Percentiles rank a stretch among this genome's conserved stretches.
These are phyloP conservation scores for Acacia confusa DNA, from an alignment of 306 rosid genomes.

Conservation along the genomic window DNA sequence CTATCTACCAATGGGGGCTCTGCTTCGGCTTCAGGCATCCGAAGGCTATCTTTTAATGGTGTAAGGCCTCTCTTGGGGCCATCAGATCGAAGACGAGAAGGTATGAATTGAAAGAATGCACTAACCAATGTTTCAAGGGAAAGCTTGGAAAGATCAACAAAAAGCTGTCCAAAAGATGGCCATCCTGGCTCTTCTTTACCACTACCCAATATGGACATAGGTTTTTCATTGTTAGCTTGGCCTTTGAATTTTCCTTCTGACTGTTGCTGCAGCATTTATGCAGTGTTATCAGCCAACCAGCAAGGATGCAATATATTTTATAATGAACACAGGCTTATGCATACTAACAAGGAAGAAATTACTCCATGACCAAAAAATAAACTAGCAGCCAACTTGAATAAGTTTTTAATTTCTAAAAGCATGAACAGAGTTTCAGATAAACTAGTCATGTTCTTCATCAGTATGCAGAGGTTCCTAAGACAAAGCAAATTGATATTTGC, in stretches of 20 bases:
- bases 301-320: neutral
- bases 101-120: slow-evolving; percentile 50
- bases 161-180: slow-evolving; percentile 86
- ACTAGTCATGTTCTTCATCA: neutral
- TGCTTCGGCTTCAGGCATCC: slow-evolving; percentile 75
- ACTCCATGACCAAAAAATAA: neutral
- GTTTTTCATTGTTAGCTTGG: slow-evolving; percentile 48
- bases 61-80: slow-evolving; percentile 52
- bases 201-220: slow-evolving; percentile 42
- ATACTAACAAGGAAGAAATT: neutral
- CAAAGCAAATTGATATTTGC: slow-evolving; percentile 2
- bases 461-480: neutral
- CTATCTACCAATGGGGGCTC: slow-evolving; percentile 48
- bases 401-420: slow-evolving; percentile 7
- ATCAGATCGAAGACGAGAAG: slow-evolving; percentile 50
- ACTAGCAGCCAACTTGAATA: neutral
- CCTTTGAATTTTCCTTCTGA: slow-evolving; percentile 51
- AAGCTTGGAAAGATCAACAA: slow-evolving; percentile 71
- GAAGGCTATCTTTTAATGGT: slow-evolving; percentile 73
- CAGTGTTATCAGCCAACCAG: slow-evolving; percentile 32
- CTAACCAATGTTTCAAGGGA: slow-evolving; percentile 55
- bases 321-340: slow-evolving; percentile 5
- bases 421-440: slow-evolving; percentile 1
- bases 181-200: slow-evolving; percentile 88
- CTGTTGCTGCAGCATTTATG: slow-evolving; percentile 41